Evolutionary conservation across 495 filamentous ascomycete species (phyloP).

Genomic region (Penicillium goetzii): DNA sequence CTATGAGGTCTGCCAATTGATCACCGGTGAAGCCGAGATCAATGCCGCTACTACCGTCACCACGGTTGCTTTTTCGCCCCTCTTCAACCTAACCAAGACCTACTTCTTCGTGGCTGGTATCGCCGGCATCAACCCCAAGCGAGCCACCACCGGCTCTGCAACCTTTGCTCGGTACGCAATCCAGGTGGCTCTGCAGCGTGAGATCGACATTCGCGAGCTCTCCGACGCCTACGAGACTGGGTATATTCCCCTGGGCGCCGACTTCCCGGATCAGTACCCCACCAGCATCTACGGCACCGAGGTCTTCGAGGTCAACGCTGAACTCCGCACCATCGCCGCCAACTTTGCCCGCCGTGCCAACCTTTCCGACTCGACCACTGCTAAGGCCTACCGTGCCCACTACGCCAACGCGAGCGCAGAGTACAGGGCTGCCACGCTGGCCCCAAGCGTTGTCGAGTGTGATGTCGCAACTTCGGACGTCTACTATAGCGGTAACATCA

Average conservation of each 20-base stretch:
- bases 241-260: constrained; percentile 65
- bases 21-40: constrained; percentile 66
- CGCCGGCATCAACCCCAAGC: constrained; percentile 70
- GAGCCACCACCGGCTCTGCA: constrained; percentile 62
- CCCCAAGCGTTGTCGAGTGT: constrained; percentile 64
- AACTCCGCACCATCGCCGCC: constrained; percentile 60
- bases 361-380: constrained; percentile 57
- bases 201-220: constrained; percentile 73
- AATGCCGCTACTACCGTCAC: constrained; percentile 70
- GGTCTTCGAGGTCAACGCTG: constrained; percentile 72
- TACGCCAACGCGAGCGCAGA: constrained; percentile 49
- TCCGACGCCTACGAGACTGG: constrained; percentile 66
- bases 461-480: constrained; percentile 73
- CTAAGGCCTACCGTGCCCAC: constrained; percentile 60
- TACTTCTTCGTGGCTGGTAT: constrained; percentile 77
- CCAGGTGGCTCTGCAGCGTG: constrained; percentile 75
- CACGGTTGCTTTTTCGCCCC: constrained; percentile 58
- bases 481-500: constrained; percentile 66
- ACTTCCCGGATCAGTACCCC: constrained; percentile 61
- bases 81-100: constrained; percentile 68
- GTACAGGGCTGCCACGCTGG: constrained; percentile 55
- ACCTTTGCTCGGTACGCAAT: constrained; percentile 70
- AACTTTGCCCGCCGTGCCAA: constrained; percentile 58
- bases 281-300: constrained; percentile 72
- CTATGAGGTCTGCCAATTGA: constrained; percentile 63